Evolutionary conservation across 768 basidiomycete genomes (phyloP), one percentile per base, ranked within the genome.

Genomic region (Trametes villosa): DNA sequence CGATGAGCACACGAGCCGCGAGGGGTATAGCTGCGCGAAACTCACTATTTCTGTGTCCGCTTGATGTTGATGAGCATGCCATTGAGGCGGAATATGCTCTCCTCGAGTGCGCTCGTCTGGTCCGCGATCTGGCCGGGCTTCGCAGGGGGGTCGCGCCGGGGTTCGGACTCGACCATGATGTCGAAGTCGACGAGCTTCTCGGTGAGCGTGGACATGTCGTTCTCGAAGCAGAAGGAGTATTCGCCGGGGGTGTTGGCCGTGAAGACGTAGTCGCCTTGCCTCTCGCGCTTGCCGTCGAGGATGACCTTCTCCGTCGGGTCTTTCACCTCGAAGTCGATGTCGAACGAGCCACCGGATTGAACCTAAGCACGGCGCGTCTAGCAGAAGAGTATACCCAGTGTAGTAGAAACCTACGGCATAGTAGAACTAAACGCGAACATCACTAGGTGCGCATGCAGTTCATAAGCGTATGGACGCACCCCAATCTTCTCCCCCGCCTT

Each of bases 81-180:
- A 64, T 86, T 94, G 59, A 99, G 78, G 56, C 93, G 86, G 78
- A 93, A 98, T 52, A 98, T 89, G 71, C 93, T 96, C 79, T 99
- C 97, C 76, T 98, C 96, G 57, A 99, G 78, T 11, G 91, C 86
- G 53, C 85, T 92, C 26, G 97, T 98, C 66, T 98, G 97, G 62
- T 98, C 96, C 13, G 89, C 79, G 36, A 99, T 86, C 74, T 94
- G 91, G 15, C 88, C 88, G 4, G 91, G 84, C 73, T 94, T 96
- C 9, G 90, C 92, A 3, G 95, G 92, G 2, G 94, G 83, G 69
- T 94, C 89, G 51, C 94, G 81, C 51, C 97, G 81, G 2, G 97
- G 97, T 72, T 98, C 96, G 62, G 91, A 94, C 82, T 99, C 97
- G 47, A 94, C 94, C 94, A 98, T 96, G 76, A 99, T 98, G 74